phyloP scores from a whole-genome alignment of 2,329 filamentous ascomycete species.

The Pyrenochaeta sp. region DNA sequence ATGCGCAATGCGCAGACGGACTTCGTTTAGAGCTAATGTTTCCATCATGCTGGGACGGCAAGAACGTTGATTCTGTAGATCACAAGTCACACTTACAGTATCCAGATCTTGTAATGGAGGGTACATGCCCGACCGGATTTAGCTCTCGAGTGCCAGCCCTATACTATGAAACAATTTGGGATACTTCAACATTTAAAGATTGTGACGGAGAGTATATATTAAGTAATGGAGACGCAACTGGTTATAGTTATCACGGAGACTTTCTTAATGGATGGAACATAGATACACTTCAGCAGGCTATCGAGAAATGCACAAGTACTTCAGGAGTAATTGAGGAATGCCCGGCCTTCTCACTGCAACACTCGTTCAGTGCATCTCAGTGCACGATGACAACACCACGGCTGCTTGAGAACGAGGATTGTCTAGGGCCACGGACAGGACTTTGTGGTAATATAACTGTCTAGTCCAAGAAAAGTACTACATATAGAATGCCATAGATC shows the following conservation, averaged over 20 bases:
- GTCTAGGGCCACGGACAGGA: not conserved
- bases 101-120: constrained; percentile 77
- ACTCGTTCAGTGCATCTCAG: not conserved
- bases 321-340: constrained; percentile 66
- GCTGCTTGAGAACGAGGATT: not conserved
- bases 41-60: constrained; percentile 24
- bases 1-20: constrained; percentile 15
- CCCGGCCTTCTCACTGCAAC: constrained; percentile 45
- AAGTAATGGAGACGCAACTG: constrained; percentile 75
- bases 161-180: constrained; percentile 87
- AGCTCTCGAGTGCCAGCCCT: constrained; percentile 75
- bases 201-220: constrained; percentile 75
- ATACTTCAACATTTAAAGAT: constrained; percentile 71
- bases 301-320: constrained; percentile 69
- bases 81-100: constrained; percentile 77
- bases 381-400: not conserved
- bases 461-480: too few relatives aligned
- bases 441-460: too few relatives aligned
- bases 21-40: constrained; percentile 30
- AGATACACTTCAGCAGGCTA: constrained; percentile 68
- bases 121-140: constrained; percentile 75
- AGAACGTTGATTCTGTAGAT: constrained; percentile 53
- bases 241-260: constrained; percentile 56
- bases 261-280: constrained; percentile 74
- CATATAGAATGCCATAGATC: too few relatives aligned